These are phyloP conservation scores for Colletotrichum cuscutae DNA, from an alignment of 2,329 filamentous ascomycete genomes.

Conservation along the genomic window DNA sequence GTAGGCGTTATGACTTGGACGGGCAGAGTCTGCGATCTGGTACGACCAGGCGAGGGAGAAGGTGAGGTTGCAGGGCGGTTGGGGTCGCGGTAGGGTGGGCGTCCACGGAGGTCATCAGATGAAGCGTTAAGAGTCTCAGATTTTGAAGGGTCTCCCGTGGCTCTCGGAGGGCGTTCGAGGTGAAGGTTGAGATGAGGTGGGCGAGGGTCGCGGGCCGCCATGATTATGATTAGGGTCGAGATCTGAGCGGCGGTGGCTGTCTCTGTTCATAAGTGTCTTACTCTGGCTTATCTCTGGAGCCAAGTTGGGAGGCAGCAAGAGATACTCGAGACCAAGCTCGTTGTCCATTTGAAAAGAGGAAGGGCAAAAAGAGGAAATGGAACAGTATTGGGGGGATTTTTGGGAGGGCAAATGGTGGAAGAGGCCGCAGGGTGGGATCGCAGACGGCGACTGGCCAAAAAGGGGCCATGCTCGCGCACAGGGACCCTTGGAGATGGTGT, in stretches of 20 bases:
- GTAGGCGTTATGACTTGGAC: conserved; percentile 22
- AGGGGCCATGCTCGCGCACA: conserved; percentile 30
- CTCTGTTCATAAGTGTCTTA: conserved; percentile 17
- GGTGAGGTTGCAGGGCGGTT: conserved; percentile 36
- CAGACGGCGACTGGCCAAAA: conserved; percentile 30
- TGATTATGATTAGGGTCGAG: conserved; percentile 31
- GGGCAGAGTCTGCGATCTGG: conserved; percentile 35
- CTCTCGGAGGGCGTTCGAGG: conserved; percentile 25
- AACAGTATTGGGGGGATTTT: conserved; percentile 20
- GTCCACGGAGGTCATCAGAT: conserved; percentile 30
- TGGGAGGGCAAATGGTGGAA: conserved; percentile 22
- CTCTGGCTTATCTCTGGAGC: conserved; percentile 31
- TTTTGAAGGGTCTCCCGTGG: conserved; percentile 31
- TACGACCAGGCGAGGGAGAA: conserved; percentile 36
- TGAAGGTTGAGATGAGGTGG: conserved; percentile 29
- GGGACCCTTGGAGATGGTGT: conserved; percentile 20
- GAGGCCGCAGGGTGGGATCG: conserved; percentile 31
- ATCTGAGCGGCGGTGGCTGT: conserved; percentile 33
- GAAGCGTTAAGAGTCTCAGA: conserved; percentile 37
- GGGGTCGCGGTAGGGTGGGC: conserved; percentile 30
- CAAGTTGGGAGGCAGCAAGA: conserved; percentile 14
- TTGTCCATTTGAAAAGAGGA: conserved; percentile 31
- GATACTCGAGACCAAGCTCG: conserved; percentile 12
- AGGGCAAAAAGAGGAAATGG: conserved; percentile 33
- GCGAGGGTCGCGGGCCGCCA: conserved; percentile 32